These are phyloP conservation scores for Trifolium pratense DNA, from an alignment of 306 rosid genomes.

Conservation along the genomic window DNA sequence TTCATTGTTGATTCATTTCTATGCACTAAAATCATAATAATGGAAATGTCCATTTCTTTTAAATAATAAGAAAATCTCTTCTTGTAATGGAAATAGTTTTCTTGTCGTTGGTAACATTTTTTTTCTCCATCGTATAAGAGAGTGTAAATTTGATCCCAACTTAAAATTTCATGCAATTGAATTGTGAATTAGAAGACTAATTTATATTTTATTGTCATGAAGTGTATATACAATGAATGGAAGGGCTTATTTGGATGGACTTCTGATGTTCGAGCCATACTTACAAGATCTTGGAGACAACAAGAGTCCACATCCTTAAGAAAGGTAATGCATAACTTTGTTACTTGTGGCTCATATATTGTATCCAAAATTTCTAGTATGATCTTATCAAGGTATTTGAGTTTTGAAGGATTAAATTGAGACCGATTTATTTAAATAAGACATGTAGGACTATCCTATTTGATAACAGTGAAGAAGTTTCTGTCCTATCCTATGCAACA, in stretches of 20 bases:
- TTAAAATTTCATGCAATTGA: conserved; percentile 25
- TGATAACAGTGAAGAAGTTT: not conserved
- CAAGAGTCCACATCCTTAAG: conserved; percentile 65
- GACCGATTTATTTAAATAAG: not conserved
- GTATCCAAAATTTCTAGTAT: conserved; percentile 4
- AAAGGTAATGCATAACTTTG: conserved; percentile 54
- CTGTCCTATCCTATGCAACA: too few relatives aligned
- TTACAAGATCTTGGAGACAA: conserved; percentile 68
- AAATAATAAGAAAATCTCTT: too few relatives aligned
- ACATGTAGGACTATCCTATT: conserved; percentile 2
- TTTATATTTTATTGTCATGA: conserved; percentile 32
- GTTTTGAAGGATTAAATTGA: conserved; percentile 18
- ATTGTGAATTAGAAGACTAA: conserved; percentile 7
- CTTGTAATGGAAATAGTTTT: not conserved
- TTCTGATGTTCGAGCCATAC: conserved; percentile 75
- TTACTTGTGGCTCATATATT: conserved; percentile 20
- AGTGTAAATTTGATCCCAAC: conserved; percentile 15
- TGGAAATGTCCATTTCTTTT: too few relatives aligned
- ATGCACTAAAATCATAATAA: too few relatives aligned
- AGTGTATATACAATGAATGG: conserved; percentile 91
- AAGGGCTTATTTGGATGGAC: conserved; percentile 84
- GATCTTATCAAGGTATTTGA: conserved; percentile 24
- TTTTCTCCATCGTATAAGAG: conserved; percentile 7
- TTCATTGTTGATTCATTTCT: too few relatives aligned
- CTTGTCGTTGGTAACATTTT: not conserved